phyloP scores from a whole-genome alignment of 805 yeast species.

The Kodamaea jinghongensis region DNA sequence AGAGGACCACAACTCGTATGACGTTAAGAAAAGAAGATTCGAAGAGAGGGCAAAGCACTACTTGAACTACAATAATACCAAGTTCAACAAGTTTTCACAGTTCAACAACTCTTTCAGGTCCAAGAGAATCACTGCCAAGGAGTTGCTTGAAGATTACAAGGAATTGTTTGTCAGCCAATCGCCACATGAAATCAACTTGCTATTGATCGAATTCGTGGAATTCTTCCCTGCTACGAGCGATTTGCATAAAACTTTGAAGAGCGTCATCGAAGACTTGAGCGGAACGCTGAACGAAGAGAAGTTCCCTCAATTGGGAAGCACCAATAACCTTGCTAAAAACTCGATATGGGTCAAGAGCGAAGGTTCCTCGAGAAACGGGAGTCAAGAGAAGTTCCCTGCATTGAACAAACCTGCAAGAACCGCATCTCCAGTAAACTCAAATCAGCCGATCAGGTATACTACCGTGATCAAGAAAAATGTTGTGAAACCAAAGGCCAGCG shows the following conservation, averaged over 20 bases:
- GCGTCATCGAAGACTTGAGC: slow-evolving; percentile 20
- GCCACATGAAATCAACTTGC: slow-evolving; percentile 50
- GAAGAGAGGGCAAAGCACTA: slow-evolving; percentile 87
- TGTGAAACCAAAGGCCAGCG: slow-evolving; percentile 11
- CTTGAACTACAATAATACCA: slow-evolving; percentile 49
- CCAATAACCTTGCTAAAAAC: slow-evolving; percentile 2
- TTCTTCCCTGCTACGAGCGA: slow-evolving; percentile 48
- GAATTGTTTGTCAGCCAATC: slow-evolving; percentile 43
- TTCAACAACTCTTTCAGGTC: slow-evolving; percentile 49
- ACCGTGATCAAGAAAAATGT: slow-evolving; percentile 25
- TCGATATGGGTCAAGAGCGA: slow-evolving; percentile 10
- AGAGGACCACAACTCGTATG: slow-evolving; percentile 40
- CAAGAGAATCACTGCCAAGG: slow-evolving; percentile 46
- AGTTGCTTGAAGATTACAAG: slow-evolving; percentile 45
- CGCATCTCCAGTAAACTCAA: slow-evolving; percentile 13
- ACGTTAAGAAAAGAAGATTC: slow-evolving; percentile 56
- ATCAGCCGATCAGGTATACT: slow-evolving; percentile 35
- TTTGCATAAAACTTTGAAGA: slow-evolving; percentile 39
- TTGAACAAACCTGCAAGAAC: slow-evolving; percentile 27
- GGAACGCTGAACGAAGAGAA: slow-evolving; percentile 28
- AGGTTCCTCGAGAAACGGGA: slow-evolving; percentile 17
- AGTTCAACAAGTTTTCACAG: slow-evolving; percentile 47
- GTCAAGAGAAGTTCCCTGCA: slow-evolving; percentile 25
- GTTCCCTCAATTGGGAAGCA: slow-evolving; percentile 49
- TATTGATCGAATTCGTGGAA: slow-evolving; percentile 61